Conservation (phyloP, 2,329 filamentous ascomycete species). For the Fusarium sulawesiense region DNA sequence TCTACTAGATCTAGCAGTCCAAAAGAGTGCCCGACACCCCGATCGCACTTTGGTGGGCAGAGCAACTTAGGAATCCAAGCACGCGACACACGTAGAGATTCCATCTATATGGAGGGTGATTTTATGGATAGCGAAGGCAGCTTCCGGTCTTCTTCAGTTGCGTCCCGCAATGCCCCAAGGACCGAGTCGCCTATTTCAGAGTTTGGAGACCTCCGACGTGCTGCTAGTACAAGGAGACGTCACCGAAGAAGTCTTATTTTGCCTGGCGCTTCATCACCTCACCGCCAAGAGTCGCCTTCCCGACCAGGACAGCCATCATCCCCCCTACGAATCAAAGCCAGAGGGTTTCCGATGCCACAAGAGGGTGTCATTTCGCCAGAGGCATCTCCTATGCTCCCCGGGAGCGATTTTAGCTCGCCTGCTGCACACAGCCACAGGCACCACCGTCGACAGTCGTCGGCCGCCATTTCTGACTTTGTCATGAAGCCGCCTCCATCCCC, state of each 20-base stretch:
- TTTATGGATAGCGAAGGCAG: constrained; percentile 88
- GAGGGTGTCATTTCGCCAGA: constrained; percentile 85
- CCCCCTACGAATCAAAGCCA: constrained; percentile 88
- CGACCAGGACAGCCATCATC: constrained; percentile 83
- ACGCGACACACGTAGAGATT: constrained; percentile 77
- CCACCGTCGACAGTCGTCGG: constrained; percentile 91
- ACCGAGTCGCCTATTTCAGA: constrained; percentile 94
- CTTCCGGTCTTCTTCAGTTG: constrained; percentile 79
- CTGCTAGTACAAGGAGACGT: constrained; percentile 82
- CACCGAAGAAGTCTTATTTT: constrained; percentile 90
- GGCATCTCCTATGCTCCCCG: constrained; percentile 86
- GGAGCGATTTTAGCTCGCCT: constrained; percentile 84
- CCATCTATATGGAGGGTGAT: constrained; percentile 86
- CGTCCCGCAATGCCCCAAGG: constrained; percentile 74
- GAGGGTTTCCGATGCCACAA: constrained; percentile 67
- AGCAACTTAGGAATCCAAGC: constrained; percentile 66
- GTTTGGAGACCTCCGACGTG: constrained; percentile 77
- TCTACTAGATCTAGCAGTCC: constrained; percentile 92
- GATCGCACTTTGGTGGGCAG: constrained; percentile 75
- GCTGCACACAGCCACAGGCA: constrained; percentile 70
- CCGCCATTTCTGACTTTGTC: constrained; percentile 77
- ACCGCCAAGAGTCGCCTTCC: constrained; percentile 89
- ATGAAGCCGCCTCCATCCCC: constrained; percentile 83
- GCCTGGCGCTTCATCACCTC: constrained; percentile 80
- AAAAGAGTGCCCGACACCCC: constrained; percentile 88